phyloP scores from a whole-genome alignment of 2,329 filamentous ascomycete genomes.

The Fusarium phyllophilum region DNA sequence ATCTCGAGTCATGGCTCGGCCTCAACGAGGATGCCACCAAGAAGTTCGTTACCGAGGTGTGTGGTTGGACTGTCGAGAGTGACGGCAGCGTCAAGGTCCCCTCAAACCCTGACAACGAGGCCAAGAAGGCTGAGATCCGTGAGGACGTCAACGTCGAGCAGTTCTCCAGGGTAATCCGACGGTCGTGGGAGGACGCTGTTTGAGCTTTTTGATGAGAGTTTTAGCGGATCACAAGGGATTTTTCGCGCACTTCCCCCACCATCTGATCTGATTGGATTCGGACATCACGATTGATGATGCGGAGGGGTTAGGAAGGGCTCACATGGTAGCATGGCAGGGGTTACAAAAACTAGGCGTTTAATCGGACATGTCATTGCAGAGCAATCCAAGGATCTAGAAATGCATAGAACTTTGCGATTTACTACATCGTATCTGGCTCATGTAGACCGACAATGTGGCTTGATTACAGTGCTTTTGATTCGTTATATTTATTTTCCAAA shows the following conservation, averaged over 20 bases:
- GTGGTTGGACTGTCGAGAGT: slow-evolving; percentile 83
- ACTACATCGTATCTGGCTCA: slow-evolving; percentile 32
- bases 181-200: slow-evolving; percentile 80
- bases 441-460: slow-evolving; percentile 5
- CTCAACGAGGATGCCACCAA: slow-evolving; percentile 73
- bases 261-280: slow-evolving; percentile 39
- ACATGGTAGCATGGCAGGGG: slow-evolving; percentile 47
- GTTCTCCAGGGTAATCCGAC: slow-evolving; percentile 81
- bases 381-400: slow-evolving; percentile 48
- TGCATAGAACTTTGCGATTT: slow-evolving; percentile 46
- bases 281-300: slow-evolving; percentile 46
- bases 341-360: slow-evolving; percentile 51
- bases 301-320: slow-evolving; percentile 38
- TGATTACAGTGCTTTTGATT: slow-evolving; percentile 10
- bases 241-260: slow-evolving; percentile 34
- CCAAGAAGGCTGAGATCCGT: slow-evolving; percentile 91
- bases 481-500: slow-evolving; percentile 14
- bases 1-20: slow-evolving; percentile 81
- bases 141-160: slow-evolving; percentile 95
- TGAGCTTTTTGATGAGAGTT: slow-evolving; percentile 38
- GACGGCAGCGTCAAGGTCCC: slow-evolving; percentile 78
- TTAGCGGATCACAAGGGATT: slow-evolving; percentile 30
- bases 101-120: slow-evolving; percentile 96
- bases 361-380: slow-evolving; percentile 51
- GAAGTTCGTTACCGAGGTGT: slow-evolving; percentile 86